Evolutionary conservation across 1,284 basidiomycete genomes (phyloP).

Genomic region (Golubevia pallescens): DNA sequence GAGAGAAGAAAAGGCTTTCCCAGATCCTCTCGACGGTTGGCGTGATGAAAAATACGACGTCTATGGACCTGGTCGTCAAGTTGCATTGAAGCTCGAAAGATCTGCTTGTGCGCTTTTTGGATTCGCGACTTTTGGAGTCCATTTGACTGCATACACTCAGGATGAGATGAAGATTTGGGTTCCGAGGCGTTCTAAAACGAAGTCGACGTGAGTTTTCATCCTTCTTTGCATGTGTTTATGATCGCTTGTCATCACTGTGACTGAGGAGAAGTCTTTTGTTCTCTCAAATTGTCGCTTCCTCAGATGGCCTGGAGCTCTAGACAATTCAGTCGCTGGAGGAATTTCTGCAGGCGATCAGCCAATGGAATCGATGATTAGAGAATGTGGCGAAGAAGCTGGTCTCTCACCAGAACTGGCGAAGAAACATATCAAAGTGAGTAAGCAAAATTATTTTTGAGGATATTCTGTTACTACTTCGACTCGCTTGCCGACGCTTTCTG

Average conservation of each 20-base stretch:
- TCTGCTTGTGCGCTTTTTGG: slow-evolving; percentile 87
- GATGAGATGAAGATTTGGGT: slow-evolving; percentile 75
- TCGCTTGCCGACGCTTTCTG: slow-evolving; percentile 3
- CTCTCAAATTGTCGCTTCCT: too few relatives aligned
- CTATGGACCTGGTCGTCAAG: slow-evolving; percentile 50
- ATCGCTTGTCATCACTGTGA: slow-evolving; percentile 43
- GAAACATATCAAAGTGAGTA: slow-evolving; percentile 71
- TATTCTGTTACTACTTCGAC: slow-evolving; percentile 59
- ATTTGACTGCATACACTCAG: slow-evolving; percentile 71
- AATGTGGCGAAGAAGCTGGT: slow-evolving; percentile 90
- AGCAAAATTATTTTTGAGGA: slow-evolving; percentile 71
- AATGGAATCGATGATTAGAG: slow-evolving; percentile 83
- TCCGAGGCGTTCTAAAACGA: slow-evolving; percentile 81
- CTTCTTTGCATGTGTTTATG: slow-evolving; percentile 25
- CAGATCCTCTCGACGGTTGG: slow-evolving; percentile 61
- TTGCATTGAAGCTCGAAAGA: slow-evolving; percentile 85
- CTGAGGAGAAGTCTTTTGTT: not conserved
- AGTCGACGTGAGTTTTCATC: slow-evolving; percentile 75
- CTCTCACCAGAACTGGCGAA: slow-evolving; percentile 73
- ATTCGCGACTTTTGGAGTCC: slow-evolving; percentile 83
- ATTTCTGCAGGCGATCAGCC: slow-evolving; percentile 74
- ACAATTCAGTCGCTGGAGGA: slow-evolving; percentile 69
- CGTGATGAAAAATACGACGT: slow-evolving; percentile 50
- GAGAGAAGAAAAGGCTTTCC: slow-evolving; percentile 31
- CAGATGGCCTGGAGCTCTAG: slow-evolving; percentile 72